phyloP scores from a whole-genome alignment of 306 rosid species.

The Casuarina cunninghamiana region DNA sequence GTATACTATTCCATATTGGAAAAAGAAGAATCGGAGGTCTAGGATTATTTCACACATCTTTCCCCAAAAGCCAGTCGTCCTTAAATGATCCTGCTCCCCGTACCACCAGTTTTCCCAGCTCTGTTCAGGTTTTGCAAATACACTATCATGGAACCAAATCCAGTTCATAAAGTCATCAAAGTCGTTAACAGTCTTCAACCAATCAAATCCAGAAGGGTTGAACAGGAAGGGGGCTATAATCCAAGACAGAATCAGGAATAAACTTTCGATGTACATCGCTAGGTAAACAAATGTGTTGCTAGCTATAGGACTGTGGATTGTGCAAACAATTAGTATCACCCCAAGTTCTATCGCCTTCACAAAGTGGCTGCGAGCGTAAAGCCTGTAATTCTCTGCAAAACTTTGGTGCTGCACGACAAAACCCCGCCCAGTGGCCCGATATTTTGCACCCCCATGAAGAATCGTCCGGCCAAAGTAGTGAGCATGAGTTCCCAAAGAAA shows the following conservation, averaged over 20 bases:
- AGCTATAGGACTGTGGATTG: no score
- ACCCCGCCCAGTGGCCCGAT: slow-evolving; percentile 73
- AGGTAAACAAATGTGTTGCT: slow-evolving; percentile 60
- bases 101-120: slow-evolving; percentile 99
- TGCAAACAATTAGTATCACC: no score
- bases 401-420: slow-evolving; percentile 47
- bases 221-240: slow-evolving; percentile 34
- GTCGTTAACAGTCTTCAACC: slow-evolving; percentile 28
- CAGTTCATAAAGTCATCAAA: slow-evolving; percentile 81
- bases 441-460: slow-evolving; percentile 91
- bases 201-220: no score
- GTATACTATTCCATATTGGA: slow-evolving; percentile 39
- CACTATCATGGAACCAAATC: slow-evolving; percentile 72
- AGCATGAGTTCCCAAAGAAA: no score
- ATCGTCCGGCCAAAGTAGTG: slow-evolving; percentile 57
- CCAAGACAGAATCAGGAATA: slow-evolving; percentile 83
- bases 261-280: slow-evolving; percentile 72
- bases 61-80: no score
- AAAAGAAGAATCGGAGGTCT: no score
- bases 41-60: no score
- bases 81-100: slow-evolving; percentile 50
- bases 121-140: slow-evolving; percentile 84
- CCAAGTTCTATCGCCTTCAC: no score
- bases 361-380: slow-evolving; percentile 86
- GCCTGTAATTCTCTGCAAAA: slow-evolving; percentile 88